These are phyloP conservation scores for Pichia sp. DNA, from an alignment of 1,139 yeast genomes.

Conservation along the genomic window DNA sequence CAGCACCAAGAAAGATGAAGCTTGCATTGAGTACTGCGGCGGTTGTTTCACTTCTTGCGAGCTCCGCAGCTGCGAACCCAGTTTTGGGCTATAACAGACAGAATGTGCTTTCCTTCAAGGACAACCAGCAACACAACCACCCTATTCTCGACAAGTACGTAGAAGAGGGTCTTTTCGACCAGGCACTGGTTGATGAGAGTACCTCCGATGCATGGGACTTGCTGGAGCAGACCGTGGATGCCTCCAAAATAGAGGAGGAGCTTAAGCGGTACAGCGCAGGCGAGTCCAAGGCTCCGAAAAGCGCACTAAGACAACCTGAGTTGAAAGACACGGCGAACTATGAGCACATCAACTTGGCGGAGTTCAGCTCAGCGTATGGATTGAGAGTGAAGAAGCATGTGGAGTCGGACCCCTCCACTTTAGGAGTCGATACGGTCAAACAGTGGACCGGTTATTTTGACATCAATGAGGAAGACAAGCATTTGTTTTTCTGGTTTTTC, in stretches of 20 bases:
- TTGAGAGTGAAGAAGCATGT: constrained; percentile 24
- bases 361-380: constrained; percentile 9
- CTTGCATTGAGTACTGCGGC: not conserved
- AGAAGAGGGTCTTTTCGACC: constrained; percentile 5
- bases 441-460: constrained; percentile 89
- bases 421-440: constrained; percentile 59
- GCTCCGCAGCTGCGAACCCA: constrained; percentile 6
- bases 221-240: constrained; percentile 11
- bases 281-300: constrained; percentile 3
- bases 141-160: constrained; percentile 14
- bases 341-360: constrained; percentile 3
- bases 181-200: not conserved
- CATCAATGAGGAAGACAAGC: constrained; percentile 77
- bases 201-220: constrained; percentile 13
- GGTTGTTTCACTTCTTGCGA: not conserved
- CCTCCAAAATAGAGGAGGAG: constrained; percentile 6
- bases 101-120: constrained; percentile 7
- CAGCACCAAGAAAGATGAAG: not conserved
- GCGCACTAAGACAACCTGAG: constrained; percentile 5
- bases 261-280: not conserved
- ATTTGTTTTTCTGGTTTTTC: constrained; percentile 79
- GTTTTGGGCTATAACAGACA: constrained; percentile 9
- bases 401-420: constrained; percentile 24
- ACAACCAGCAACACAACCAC: not conserved
- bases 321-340: not conserved